These are phyloP conservation scores for Claviceps pazoutovae DNA, from an alignment of 2,329 filamentous ascomycete species.

Conservation along the genomic window DNA sequence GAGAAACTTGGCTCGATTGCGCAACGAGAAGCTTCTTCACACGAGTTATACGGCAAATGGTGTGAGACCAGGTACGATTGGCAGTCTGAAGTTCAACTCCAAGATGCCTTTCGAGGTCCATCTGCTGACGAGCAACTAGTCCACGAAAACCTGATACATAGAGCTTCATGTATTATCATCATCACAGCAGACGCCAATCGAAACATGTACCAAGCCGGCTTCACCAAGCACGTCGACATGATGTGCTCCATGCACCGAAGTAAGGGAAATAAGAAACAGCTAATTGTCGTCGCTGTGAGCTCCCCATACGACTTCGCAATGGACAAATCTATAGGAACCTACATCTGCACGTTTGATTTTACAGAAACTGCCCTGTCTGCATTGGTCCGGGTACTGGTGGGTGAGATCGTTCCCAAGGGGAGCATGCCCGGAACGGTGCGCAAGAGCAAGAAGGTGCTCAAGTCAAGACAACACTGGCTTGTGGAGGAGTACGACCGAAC, in stretches of 20 bases:
- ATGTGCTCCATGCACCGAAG: conserved; percentile 76
- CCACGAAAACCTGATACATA: conserved; percentile 82
- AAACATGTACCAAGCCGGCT: conserved; percentile 85
- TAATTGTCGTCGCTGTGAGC: conserved; percentile 85
- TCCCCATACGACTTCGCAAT: conserved; percentile 95
- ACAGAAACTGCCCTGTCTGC: conserved; percentile 83
- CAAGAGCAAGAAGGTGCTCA: conserved; percentile 74
- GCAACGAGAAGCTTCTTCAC: conserved; percentile 76
- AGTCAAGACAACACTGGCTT: conserved; percentile 89
- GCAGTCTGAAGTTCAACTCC: background rate
- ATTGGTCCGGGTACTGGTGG: conserved; percentile 70
- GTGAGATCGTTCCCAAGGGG: conserved; percentile 49
- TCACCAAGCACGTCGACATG: conserved; percentile 92
- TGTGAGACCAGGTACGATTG: conserved; percentile 52
- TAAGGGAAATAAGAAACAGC: conserved; percentile 69
- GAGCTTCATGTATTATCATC: conserved; percentile 77
- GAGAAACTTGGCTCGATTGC: conserved; percentile 69
- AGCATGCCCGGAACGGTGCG: conserved; percentile 61
- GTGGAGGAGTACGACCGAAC: conserved; percentile 78
- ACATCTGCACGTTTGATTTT: conserved; percentile 92
- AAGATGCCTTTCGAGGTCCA: background rate
- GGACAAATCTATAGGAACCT: conserved; percentile 80
- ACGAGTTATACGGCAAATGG: conserved; percentile 94
- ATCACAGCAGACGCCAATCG: conserved; percentile 88
- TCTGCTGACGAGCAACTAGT: conserved; percentile 28